Base-by-base conservation (phyloP, 805 yeast species). In the Saccharomycopsis microspora region DNA sequence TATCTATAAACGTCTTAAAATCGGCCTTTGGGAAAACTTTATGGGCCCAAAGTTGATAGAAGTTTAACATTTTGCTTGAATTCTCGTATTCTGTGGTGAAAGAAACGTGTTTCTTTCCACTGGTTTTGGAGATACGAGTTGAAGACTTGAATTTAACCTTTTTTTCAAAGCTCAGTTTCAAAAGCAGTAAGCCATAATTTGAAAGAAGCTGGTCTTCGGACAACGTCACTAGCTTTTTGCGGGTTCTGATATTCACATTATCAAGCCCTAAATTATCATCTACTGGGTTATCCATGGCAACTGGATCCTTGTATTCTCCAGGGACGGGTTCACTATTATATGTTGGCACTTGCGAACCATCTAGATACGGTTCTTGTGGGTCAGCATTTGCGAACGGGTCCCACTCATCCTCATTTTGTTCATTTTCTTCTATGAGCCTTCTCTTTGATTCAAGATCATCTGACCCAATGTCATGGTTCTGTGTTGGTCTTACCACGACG, bases 41-140 rank as follows among this genome's bases (percentile, higher is more conserved):
- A 60, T 84, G 90, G 0, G 82, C 87, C 89, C 90, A 84, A 34
- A 79, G 56, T 61, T 82, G 87, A 60, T 82, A 84, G 36, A 73
- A 67, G 32, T 70, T 70, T 5, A 82, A 60, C 5, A 84, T 59
- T 34, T 68, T 63, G 6, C 69, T 60, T 46, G 78, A 59, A 59
- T 78, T 79, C 34, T 71, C 65, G 47, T 64, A 65, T 55, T 76
- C 80, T 51, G 70, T 71, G 50, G 60, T 67, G 55, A 66, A 63
- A 41, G 48, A 55, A 42, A 54, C 51, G 27, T 43, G 41, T 47
- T 55, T 42, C 32, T 42, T 39, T 7, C 43, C 46, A 5, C 33
- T 27, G 5, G n/a, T 10, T 19, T 42, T 44, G 4, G 42, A 10
- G 35, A 34, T 28, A 5, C 34, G 31, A 8, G 43, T 44, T 9